phyloP scores from a whole-genome alignment of 1,139 yeast genomes.

The Kodamaea arcana region DNA sequence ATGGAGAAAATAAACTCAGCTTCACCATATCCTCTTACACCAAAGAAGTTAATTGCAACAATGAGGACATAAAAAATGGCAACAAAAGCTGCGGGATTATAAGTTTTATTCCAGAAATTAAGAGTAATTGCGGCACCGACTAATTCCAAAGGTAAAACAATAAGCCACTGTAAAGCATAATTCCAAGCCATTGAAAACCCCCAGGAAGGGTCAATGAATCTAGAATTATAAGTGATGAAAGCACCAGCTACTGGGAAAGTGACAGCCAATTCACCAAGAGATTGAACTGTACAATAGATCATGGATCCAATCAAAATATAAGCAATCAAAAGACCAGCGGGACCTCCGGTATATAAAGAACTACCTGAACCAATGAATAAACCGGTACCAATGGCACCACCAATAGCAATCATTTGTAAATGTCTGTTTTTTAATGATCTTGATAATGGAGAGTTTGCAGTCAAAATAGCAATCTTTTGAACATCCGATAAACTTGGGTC shows the following conservation, averaged over 20 bases:
- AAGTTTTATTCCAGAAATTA: constrained; percentile 27
- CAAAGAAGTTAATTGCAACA: constrained; percentile 31
- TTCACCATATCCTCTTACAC: constrained; percentile 44
- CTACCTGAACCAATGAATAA: constrained; percentile 72
- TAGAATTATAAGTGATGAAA: constrained; percentile 64
- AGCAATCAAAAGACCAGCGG: constrained; percentile 70
- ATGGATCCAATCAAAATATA: constrained; percentile 64
- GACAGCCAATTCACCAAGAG: constrained; percentile 84
- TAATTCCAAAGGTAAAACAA: constrained; percentile 69
- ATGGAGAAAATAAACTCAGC: constrained; percentile 39
- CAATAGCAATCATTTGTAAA: constrained; percentile 82
- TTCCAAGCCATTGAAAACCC: constrained; percentile 81
- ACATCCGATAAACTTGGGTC: constrained; percentile 65
- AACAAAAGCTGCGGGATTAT: constrained; percentile 39
- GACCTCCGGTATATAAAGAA: constrained; percentile 70
- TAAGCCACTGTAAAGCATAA: constrained; percentile 75
- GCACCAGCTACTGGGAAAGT: constrained; percentile 79
- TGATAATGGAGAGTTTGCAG: constrained; percentile 68
- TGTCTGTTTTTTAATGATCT: constrained; percentile 61
- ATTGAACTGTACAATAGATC: constrained; percentile 72
- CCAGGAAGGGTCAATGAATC: constrained; percentile 71
- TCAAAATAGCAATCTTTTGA: constrained; percentile 62
- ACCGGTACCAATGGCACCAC: constrained; percentile 85
- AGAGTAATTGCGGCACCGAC: constrained; percentile 53
- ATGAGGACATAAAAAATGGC: constrained; percentile 35